Conservation (phyloP, 2,329 filamentous ascomycete species). For the Sporothrix protearum region DNA sequence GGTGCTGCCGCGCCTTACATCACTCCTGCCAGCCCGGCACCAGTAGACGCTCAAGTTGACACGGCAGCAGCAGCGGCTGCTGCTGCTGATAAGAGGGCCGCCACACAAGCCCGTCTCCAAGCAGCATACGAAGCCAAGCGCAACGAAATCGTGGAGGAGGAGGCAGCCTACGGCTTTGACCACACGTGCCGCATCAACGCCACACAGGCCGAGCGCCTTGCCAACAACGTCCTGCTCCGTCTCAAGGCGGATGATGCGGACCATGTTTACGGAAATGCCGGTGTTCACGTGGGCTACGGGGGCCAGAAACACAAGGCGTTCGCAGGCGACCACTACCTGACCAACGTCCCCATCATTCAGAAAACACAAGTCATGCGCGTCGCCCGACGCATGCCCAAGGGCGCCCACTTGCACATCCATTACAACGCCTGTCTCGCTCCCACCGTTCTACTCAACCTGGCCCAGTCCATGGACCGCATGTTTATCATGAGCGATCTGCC, state of each 20-base stretch:
- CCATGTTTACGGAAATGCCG: conserved; percentile 38
- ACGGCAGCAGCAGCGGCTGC: background rate
- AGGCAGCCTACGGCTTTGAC: conserved; percentile 43
- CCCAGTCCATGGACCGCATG: conserved; percentile 59
- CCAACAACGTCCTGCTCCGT: conserved; percentile 41
- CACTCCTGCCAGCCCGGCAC: background rate
- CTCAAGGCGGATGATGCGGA: conserved; percentile 39
- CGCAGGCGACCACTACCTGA: conserved; percentile 56
- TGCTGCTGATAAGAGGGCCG: background rate
- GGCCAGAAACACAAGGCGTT: conserved; percentile 47
- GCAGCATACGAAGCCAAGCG: conserved; percentile 36
- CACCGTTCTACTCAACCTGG: conserved; percentile 53
- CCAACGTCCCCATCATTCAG: conserved; percentile 52
- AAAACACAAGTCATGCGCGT: conserved; percentile 56
- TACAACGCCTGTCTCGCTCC: conserved; percentile 72
- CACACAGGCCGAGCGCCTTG: conserved; percentile 37
- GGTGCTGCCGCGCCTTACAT: background rate
- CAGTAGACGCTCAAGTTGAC: too few species aligned
- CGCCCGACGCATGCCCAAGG: conserved; percentile 63
- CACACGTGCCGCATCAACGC: conserved; percentile 36
- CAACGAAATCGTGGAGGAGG: conserved; percentile 33
- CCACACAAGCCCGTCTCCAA: background rate
- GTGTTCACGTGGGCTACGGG: conserved; percentile 37
- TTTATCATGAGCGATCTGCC: conserved; percentile 62
- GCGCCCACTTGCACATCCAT: conserved; percentile 69